A percentile compares a stretch with the other conserved stretches of the same genome.
Conservation (phyloP, 2,329 filamentous ascomycete species). For the Paecilomyces fulvus region DNA sequence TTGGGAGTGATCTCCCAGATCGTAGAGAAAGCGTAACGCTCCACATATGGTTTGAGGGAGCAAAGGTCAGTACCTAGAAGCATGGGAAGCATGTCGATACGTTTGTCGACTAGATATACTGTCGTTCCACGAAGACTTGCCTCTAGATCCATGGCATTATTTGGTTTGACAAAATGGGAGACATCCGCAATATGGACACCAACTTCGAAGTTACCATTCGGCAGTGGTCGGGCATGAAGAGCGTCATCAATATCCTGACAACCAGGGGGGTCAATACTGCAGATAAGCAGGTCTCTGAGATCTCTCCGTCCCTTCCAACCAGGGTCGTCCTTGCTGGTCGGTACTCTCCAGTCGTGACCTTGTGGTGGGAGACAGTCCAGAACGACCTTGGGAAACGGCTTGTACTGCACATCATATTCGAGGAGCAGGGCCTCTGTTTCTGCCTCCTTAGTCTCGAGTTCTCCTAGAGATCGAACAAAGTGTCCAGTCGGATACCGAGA, state of each 20-base stretch:
- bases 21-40: constrained; percentile 78
- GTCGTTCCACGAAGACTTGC: constrained; percentile 91
- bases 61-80: constrained; percentile 93
- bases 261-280: constrained; percentile 92
- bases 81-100: constrained; percentile 98
- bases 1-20: constrained; percentile 82
- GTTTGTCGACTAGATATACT: constrained; percentile 96
- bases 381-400: constrained; percentile 92
- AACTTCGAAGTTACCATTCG: constrained; percentile 91
- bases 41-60: constrained; percentile 95
- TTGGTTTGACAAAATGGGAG: constrained; percentile 97
- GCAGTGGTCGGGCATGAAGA: constrained; percentile 72
- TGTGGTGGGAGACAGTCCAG: constrained; percentile 85
- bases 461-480: constrained; percentile 85
- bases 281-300: constrained; percentile 76
- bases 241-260: constrained; percentile 99
- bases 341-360: constrained; percentile 91
- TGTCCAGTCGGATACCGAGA: constrained; percentile 89
- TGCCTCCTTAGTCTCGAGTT: constrained; percentile 92
- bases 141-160: constrained; percentile 94
- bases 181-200: constrained; percentile 98
- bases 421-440: constrained; percentile 91
- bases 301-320: constrained; percentile 83
- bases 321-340: constrained; percentile 65
- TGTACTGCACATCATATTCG: constrained; percentile 96